Base-by-base conservation (phyloP, 345 rosid species). In the Eucalyptus rudis region DNA sequence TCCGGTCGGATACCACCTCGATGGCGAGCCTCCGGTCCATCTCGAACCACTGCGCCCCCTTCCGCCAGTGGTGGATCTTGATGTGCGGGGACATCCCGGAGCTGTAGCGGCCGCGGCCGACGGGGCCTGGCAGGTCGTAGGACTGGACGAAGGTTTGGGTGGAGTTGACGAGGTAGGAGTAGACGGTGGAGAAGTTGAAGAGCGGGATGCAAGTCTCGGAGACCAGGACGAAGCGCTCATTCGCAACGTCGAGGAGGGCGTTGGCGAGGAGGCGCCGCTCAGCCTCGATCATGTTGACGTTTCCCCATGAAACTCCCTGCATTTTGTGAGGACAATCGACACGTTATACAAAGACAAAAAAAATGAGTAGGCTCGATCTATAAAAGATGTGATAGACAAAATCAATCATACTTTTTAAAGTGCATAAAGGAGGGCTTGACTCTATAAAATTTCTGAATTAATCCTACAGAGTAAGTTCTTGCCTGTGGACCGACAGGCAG, bases 21-120 rank as follows among this genome's bases (percentile, higher is more conserved):
- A 91, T 1, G 16, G 94, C 95, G 2, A 94, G 92, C 15, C 88
- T 87, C 51, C 95, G 90, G 52, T 93, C 94, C 88, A 94, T 88
- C 89, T 90, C 95, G 85, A 94, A 93, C 95, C 95, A 94, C 64
- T 94, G 95, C 5, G 93, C 88, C 7, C 95, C 95, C 87, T 94
- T 94, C 16, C 95, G 49, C 95, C 95, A 93, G 31, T 91, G 86
- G 11, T 22, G 17, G 11, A 91, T 36, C 27, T 49, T 62, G 91
- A 93, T 91, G 31, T 43, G 86, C 2, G 95, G 93, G 51, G 64
- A 88, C 93, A 93, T 90, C 6, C 36, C 88, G 11, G 25, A 88
- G 83, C 13, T 88, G 54, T 92, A 93, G 9, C 93, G 93, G 88
- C 94, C 93, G 5, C 92, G 90, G 10, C 93, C 94, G 0, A 90